Conservation (phyloP, 768 basidiomycete species). For the Tephrocybe sp. region DNA sequence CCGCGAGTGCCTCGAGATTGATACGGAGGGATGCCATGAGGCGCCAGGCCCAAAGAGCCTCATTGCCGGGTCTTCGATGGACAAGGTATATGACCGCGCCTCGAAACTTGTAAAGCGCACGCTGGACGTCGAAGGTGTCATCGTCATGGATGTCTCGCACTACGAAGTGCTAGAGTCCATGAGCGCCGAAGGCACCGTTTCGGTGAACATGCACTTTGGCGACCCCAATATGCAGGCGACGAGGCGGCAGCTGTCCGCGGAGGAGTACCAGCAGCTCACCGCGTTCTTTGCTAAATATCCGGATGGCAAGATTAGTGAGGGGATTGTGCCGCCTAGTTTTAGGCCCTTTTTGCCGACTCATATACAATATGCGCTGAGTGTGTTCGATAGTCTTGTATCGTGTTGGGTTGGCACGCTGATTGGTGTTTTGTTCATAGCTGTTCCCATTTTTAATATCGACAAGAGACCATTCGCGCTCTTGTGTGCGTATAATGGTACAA, state of each 20-base stretch:
- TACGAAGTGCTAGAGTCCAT: constrained; percentile 82
- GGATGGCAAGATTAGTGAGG: constrained; percentile 86
- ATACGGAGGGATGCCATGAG: constrained; percentile 45
- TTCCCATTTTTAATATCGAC: constrained; percentile 92
- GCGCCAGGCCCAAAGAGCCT: constrained; percentile 31
- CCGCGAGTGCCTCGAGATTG: constrained; percentile 90
- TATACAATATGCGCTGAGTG: constrained; percentile 87
- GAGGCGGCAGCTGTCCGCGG: constrained; percentile 54
- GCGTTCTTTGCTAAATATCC: constrained; percentile 77
- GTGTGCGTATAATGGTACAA: constrained; percentile 86
- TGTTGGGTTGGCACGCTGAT: background rate
- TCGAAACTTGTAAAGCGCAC: constrained; percentile 87
- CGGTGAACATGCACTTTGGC: constrained; percentile 70
- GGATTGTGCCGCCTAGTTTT: constrained; percentile 80
- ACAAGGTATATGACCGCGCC: constrained; percentile 87
- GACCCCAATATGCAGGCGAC: constrained; percentile 51
- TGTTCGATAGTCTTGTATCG: constrained; percentile 23
- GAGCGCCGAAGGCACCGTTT: constrained; percentile 56
- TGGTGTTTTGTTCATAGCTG: constrained; percentile 44
- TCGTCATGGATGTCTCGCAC: constrained; percentile 91
- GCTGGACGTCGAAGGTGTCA: constrained; percentile 87
- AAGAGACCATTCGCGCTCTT: constrained; percentile 88
- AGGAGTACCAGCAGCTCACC: constrained; percentile 74
- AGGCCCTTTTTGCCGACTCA: constrained; percentile 77
- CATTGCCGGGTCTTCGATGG: constrained; percentile 58